Evolutionary conservation across 2,329 filamentous ascomycete genomes (phyloP).

Genomic region (Lecanicillium sp.): DNA sequence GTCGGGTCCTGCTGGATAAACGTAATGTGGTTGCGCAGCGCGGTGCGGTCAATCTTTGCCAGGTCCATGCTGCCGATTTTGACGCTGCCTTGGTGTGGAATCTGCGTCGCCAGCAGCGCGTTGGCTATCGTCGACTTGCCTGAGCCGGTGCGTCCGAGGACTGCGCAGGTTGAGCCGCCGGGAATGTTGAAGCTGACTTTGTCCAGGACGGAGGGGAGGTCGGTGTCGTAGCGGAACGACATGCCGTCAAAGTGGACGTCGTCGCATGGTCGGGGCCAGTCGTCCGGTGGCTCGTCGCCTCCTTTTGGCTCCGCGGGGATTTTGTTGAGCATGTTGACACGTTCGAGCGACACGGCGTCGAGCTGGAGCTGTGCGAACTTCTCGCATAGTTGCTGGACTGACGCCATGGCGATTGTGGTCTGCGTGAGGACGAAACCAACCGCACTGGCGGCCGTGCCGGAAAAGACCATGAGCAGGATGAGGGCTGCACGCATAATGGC

Average conservation of each 20-base stretch:
- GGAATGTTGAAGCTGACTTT: slow-evolving; percentile 67
- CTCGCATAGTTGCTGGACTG: slow-evolving; percentile 54
- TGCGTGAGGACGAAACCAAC: slow-evolving; percentile 74
- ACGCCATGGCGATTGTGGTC: slow-evolving; percentile 25
- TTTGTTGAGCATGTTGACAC: slow-evolving; percentile 72
- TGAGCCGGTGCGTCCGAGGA: slow-evolving; percentile 77
- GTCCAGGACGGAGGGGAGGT: slow-evolving; percentile 64
- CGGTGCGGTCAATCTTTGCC: slow-evolving; percentile 42
- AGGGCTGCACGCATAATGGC: slow-evolving; percentile 66
- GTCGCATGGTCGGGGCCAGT: slow-evolving; percentile 66
- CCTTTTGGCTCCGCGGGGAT: slow-evolving; percentile 69
- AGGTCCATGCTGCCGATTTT: slow-evolving; percentile 47
- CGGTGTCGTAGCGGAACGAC: slow-evolving; percentile 70
- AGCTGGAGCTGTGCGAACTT: slow-evolving; percentile 81
- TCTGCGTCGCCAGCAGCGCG: slow-evolving; percentile 47
- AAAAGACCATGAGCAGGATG: slow-evolving; percentile 66
- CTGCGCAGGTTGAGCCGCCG: slow-evolving; percentile 49
- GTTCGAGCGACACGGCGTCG: slow-evolving; percentile 85
- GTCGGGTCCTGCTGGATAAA: slow-evolving; percentile 59
- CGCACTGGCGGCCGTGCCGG: slow-evolving; percentile 66
- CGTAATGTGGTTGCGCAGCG: slow-evolving; percentile 48
- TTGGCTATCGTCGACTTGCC: slow-evolving; percentile 74
- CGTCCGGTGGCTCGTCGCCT: slow-evolving; percentile 57
- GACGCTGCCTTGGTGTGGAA: slow-evolving; percentile 41
- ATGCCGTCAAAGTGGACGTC: slow-evolving; percentile 70